Evolutionary conservation across 208 protist genomes (phyloP).

Genomic region (Jaenimonas drosophilae): DNA sequence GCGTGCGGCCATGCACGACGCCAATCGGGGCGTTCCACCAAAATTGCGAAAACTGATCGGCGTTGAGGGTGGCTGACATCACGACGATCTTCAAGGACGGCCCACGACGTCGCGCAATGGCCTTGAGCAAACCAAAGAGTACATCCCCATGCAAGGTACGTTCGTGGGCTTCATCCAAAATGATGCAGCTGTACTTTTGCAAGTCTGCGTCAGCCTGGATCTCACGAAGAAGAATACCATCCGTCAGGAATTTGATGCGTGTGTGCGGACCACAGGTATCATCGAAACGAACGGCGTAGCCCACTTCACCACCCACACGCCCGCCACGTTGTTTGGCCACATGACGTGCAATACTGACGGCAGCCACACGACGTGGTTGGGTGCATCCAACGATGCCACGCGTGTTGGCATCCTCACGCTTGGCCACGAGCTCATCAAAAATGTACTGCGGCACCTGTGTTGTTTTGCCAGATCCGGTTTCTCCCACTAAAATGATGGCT

Average conservation of each 20-base stretch:
- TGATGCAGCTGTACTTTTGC: constrained; percentile 93
- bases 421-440: constrained; percentile 74
- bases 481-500: constrained; percentile 88
- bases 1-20: constrained; percentile 85
- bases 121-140: constrained; percentile 88
- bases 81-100: constrained; percentile 88
- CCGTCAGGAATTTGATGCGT: constrained; percentile 93
- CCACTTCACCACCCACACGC: constrained; percentile 81
- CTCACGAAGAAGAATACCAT: constrained; percentile 96
- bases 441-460: constrained; percentile 94
- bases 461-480: constrained; percentile 91
- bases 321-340: constrained; percentile 85
- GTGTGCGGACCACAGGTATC: constrained; percentile 82
- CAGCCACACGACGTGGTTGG: constrained; percentile 95
- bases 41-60: constrained; percentile 91
- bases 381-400: constrained; percentile 89
- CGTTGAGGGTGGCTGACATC: constrained; percentile 97
- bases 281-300: constrained; percentile 93
- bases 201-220: constrained; percentile 90
- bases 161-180: constrained; percentile 99
- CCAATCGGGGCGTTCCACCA: constrained; percentile 92
- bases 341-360: constrained; percentile 92
- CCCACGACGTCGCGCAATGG: constrained; percentile 48
- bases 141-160: constrained; percentile 94
- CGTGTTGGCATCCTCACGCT: constrained; percentile 3